Percentiles rank a stretch among this genome's conserved stretches.
Conservation (phyloP, 2,329 filamentous ascomycete genomes). For the Phialophora verrucosa region DNA sequence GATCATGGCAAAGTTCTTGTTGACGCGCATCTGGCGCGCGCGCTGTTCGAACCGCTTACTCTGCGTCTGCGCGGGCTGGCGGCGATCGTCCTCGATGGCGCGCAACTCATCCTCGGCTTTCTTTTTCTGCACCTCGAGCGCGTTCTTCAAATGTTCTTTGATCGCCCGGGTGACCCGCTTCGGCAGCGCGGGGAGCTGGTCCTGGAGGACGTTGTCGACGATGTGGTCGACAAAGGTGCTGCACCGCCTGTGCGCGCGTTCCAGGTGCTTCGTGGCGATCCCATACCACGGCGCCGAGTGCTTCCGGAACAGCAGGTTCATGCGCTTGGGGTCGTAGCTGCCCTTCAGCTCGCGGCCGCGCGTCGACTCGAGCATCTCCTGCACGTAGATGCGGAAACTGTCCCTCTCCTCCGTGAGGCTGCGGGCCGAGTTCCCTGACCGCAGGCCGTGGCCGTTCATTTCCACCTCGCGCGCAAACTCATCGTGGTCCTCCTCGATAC, state of each 20-base stretch:
- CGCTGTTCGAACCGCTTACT: slow-evolving; percentile 18
- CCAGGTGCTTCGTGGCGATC: slow-evolving; percentile 13
- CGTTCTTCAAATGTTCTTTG: slow-evolving; percentile 11
- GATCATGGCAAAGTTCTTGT: slow-evolving; percentile 15
- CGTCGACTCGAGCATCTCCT: slow-evolving; percentile 20
- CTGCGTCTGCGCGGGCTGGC: slow-evolving; percentile 20
- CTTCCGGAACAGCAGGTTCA: slow-evolving; percentile 21
- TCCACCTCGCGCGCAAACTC: slow-evolving; percentile 20
- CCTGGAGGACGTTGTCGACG: slow-evolving; percentile 14
- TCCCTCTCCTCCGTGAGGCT: slow-evolving; percentile 21
- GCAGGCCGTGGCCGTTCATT: slow-evolving; percentile 17
- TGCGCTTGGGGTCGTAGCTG: slow-evolving; percentile 20
- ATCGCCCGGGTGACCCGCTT: slow-evolving; percentile 11
- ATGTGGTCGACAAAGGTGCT: slow-evolving; percentile 16
- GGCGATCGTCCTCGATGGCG: slow-evolving; percentile 13
- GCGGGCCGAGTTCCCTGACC: neutral
- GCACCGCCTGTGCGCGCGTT: slow-evolving; percentile 14
- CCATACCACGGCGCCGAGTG: slow-evolving; percentile 19
- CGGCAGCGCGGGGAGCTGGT: slow-evolving; percentile 6
- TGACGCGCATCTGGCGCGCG: slow-evolving; percentile 12
- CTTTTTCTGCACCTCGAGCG: slow-evolving; percentile 14
- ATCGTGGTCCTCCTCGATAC: slow-evolving; percentile 21
- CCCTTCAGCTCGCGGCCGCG: slow-evolving; percentile 20
- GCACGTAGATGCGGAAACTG: slow-evolving; percentile 10
- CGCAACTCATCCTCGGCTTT: slow-evolving; percentile 17